These are phyloP conservation scores for Oryza meridionalis DNA, from an alignment of 176 grass and related monocot genomes.

Conservation along the genomic window DNA sequence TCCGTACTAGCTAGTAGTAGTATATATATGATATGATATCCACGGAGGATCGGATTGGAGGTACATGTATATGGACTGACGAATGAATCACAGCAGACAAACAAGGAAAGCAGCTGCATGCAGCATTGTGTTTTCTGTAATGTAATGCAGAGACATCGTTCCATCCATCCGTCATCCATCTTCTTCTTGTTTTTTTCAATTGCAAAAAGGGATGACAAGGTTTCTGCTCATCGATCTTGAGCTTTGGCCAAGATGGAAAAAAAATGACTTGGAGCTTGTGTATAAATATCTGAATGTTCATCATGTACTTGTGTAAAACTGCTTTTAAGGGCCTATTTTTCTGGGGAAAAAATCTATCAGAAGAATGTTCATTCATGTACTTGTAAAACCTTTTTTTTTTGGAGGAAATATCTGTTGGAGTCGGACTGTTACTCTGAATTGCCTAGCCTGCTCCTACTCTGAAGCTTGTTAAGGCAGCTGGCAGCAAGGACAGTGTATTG, in stretches of 20 bases:
- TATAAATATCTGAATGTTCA: neutral
- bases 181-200: neutral
- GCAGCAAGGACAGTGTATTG: neutral
- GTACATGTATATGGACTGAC: neutral
- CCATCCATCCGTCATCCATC: neutral
- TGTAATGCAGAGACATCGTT: conserved; percentile 10
- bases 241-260: neutral
- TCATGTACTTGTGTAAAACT: neutral
- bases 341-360: neutral
- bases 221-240: neutral
- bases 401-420: neutral
- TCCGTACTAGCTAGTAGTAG: no score
- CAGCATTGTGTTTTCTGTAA: neutral
- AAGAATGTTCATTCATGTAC: no score
- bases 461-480: neutral
- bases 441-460: neutral
- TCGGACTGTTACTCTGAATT: neutral
- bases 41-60: neutral
- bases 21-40: neutral
- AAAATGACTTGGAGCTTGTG: neutral
- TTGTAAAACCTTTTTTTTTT: no score
- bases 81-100: neutral
- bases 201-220: neutral
- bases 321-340: neutral
- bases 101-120: neutral